phyloP scores from a whole-genome alignment of 306 rosid species.

The Gastrolobium villosum region DNA sequence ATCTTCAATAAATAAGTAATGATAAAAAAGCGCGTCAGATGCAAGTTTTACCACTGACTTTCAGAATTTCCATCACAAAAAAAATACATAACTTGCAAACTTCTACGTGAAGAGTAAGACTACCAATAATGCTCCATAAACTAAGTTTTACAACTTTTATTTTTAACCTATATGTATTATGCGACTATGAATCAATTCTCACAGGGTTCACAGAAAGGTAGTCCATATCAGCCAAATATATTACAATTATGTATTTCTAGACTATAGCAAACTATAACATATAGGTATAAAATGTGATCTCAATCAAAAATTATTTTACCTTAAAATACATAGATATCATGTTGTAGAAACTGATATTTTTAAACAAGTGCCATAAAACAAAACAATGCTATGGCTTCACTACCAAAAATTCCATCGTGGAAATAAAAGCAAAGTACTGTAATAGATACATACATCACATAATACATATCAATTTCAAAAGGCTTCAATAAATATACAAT shows the following conservation, averaged over 20 bases:
- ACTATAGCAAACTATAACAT: conserved; percentile 5
- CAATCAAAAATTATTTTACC: neutral
- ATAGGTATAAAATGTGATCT: conserved; percentile 15
- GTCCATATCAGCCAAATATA: conserved; percentile 19
- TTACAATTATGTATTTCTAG: neutral
- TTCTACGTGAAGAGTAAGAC: conserved; percentile 10
- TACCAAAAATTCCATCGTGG: conserved; percentile 16
- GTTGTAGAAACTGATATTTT: neutral
- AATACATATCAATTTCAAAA: conserved; percentile 1
- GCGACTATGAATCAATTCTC: neutral
- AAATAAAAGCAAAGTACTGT: neutral
- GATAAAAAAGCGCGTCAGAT: neutral
- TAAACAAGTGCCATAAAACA: conserved; percentile 11
- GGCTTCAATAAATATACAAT: conserved; percentile 13
- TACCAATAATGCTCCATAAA: conserved; percentile 29
- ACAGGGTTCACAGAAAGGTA: neutral
- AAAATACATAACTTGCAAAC: neutral
- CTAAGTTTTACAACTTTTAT: conserved; percentile 25
- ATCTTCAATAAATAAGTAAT: conserved; percentile 27
- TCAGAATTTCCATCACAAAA: conserved; percentile 17
- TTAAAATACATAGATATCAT: conserved; percentile 5
- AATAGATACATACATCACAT: conserved; percentile 10
- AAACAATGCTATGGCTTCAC: conserved; percentile 18
- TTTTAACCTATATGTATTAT: conserved; percentile 14
- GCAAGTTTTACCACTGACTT: conserved; percentile 30